Percentiles rank a stretch among this genome's conserved stretches.
These are phyloP conservation scores for Paecilomyces sp. DNA, from an alignment of 2,329 filamentous ascomycete genomes.

Conservation along the genomic window DNA sequence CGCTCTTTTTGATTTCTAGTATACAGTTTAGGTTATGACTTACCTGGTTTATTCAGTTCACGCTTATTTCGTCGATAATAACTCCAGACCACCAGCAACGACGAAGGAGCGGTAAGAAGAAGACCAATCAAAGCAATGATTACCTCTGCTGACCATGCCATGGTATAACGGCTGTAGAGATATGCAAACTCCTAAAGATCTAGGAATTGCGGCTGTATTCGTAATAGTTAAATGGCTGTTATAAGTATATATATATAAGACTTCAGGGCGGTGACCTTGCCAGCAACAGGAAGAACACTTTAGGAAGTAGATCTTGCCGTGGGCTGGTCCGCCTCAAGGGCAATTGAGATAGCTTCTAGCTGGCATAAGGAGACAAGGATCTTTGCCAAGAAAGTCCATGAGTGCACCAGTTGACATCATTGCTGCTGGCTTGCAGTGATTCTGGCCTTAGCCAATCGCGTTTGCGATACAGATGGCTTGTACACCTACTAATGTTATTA, in stretches of 20 bases:
- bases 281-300: no score
- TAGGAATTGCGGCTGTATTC: no score
- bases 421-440: no score
- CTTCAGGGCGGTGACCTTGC: no score
- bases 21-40: background rate
- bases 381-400: background rate
- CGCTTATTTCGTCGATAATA: background rate
- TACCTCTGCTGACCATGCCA: slow-evolving; percentile 1
- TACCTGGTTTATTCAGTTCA: background rate
- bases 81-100: slow-evolving; percentile 1
- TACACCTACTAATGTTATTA: background rate
- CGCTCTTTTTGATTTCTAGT: background rate
- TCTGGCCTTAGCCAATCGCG: background rate
- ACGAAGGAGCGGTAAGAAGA: slow-evolving; percentile 1
- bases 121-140: slow-evolving; percentile 1
- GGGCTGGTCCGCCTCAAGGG: no score
- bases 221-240: no score
- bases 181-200: no score
- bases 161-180: background rate
- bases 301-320: no score
- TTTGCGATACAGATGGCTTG: background rate
- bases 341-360: no score
- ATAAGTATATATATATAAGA: no score
- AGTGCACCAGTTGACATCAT: no score
- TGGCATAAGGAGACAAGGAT: no score